Conservation (phyloP, 257 asterid genomes). For the Solanum ahanhuiri region DNA sequence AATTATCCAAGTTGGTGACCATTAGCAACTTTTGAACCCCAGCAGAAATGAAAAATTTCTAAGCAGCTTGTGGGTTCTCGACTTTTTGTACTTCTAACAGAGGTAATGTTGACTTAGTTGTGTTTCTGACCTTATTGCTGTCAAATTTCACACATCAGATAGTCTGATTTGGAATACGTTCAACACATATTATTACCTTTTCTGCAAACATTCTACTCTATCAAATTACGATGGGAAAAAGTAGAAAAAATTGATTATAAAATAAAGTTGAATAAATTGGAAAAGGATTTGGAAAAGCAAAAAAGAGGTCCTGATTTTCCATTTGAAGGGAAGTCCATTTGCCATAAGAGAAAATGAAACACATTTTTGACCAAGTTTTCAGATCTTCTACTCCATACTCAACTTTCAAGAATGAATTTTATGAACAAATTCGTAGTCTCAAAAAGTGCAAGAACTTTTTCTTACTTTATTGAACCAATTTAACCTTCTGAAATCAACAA, state of each 20-base stretch:
- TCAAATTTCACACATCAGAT: background rate
- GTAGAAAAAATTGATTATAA: background rate
- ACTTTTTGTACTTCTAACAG: background rate
- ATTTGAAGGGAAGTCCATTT: background rate
- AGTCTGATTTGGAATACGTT: background rate
- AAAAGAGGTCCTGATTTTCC: background rate
- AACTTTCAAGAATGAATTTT: background rate
- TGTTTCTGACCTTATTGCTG: background rate
- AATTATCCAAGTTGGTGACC: background rate
- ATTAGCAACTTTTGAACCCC: background rate
- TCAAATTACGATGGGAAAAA: background rate
- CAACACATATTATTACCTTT: background rate
- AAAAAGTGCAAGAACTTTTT: background rate
- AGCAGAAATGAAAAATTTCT: background rate
- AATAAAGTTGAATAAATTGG: background rate
- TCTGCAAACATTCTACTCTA: background rate
- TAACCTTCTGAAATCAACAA: background rate
- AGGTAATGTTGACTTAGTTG: background rate
- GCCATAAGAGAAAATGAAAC: background rate
- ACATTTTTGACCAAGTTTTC: background rate
- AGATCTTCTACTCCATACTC: background rate
- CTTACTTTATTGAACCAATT: background rate
- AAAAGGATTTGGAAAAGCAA: background rate
- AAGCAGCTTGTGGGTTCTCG: background rate
- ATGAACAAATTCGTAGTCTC: background rate